Base-by-base conservation (phyloP, 163 green algal species). In the Volvox carteri region DNA sequence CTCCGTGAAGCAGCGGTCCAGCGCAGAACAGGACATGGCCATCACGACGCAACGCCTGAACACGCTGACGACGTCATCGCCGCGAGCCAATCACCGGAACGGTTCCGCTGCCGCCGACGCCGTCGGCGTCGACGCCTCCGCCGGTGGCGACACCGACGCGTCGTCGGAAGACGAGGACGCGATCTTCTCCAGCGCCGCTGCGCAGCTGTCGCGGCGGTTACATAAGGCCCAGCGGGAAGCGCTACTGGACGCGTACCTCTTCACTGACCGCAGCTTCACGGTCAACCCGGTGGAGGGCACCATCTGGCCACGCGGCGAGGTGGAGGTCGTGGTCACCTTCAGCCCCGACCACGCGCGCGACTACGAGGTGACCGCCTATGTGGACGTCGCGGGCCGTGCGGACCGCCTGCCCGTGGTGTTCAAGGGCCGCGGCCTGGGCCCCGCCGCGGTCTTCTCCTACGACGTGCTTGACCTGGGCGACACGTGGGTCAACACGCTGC, bases 401-500 rank as follows among this genome's bases (percentile, higher is more conserved):
- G 74, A 92, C n/a, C 90, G 95, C 33, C 85, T 96, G 60, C 95
- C 94, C 14, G 52, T 98, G 56, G 65, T 86, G 30, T 86, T 98
- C 23, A 85, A 62, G 16, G 95, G 92, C 7, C 84, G 90, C 46
- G 95, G 96, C 33, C 81, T 96, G 81, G 96, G 95, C 48, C 94
- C 96, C 0, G 85, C 94, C 11, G 94, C 93, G 14, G 88, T 96
- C 28, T 97, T 98, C 88, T 92, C 85, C 35, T 97, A 96, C 79
- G 95, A 97, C 74, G 52, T 93, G 33, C 90, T 98, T 48, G 95
- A 98, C 78, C 90, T 98, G 35, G 96, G 96, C 39, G 94, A 97
- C 62, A 94, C 93, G 0, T 97, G 95, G 87, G 90, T 96, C 65
- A 95, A 97, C 92, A 96, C 93, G 21, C 79, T 94, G 87, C 95